These are phyloP conservation scores for Vararia minispora DNA, from an alignment of 768 basidiomycete species.

Conservation along the genomic window DNA sequence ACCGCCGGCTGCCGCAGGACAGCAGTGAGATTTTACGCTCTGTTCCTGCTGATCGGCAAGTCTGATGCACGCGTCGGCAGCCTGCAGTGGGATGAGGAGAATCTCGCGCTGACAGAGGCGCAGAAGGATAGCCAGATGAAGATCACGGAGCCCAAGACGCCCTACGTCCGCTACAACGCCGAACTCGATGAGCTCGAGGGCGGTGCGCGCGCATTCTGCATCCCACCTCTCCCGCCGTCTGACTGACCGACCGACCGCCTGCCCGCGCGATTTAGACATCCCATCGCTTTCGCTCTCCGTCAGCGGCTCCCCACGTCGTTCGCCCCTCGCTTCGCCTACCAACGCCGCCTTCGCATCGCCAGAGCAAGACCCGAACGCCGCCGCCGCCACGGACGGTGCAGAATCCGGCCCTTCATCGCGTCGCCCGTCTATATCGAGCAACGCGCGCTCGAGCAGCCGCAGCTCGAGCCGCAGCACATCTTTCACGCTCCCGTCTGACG, in stretches of 20 bases:
- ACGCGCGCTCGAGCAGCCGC: conserved; percentile 48
- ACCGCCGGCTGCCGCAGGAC: conserved; percentile 26
- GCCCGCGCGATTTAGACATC: conserved; percentile 49
- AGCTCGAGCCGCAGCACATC: conserved; percentile 74
- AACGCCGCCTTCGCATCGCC: conserved; percentile 6
- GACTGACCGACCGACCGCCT: background rate
- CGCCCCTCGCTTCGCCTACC: conserved; percentile 22
- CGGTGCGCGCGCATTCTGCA: conserved; percentile 36
- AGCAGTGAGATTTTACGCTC: conserved; percentile 33
- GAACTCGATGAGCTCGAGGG: conserved; percentile 79
- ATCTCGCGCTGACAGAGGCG: conserved; percentile 84
- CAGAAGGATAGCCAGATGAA: conserved; percentile 97
- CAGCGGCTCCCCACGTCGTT: conserved; percentile 25
- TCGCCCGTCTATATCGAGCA: conserved; percentile 64
- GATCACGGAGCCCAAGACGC: conserved; percentile 97
- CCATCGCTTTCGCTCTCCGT: conserved; percentile 59
- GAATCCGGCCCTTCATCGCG: conserved; percentile 67
- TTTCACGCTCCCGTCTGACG: conserved; percentile 69
- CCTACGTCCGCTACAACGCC: conserved; percentile 85
- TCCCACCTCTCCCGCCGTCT: background rate
- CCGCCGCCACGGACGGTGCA: background rate
- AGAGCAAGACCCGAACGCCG: conserved; percentile 4
- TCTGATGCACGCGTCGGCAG: conserved; percentile 26
- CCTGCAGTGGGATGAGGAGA: conserved; percentile 93
- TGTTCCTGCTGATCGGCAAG: conserved; percentile 1